Percentiles rank a stretch among this genome's conserved stretches.
These are phyloP conservation scores for Aureobasidium pullulans DNA, from an alignment of 2,329 filamentous ascomycete genomes.

Conservation along the genomic window DNA sequence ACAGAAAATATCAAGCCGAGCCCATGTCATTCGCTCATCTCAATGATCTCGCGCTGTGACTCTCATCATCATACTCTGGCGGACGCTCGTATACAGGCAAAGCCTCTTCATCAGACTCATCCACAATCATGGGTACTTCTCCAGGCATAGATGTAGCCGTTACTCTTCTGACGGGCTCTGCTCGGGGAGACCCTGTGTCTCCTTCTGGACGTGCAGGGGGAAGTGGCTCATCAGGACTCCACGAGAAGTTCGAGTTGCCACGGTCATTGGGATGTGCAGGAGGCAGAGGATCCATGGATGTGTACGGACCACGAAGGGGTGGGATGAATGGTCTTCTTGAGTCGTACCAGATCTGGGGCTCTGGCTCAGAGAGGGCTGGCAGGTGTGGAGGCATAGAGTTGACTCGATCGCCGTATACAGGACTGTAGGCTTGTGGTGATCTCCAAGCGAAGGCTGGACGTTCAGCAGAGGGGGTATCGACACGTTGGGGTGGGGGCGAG, in stretches of 20 bases:
- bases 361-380: background rate
- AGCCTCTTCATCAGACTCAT: background rate
- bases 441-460: background rate
- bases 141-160: background rate
- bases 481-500: too few species aligned
- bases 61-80: conserved; percentile 6
- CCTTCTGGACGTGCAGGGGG: background rate
- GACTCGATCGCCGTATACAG: background rate
- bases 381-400: background rate
- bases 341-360: background rate
- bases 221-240: background rate
- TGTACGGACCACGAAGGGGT: background rate
- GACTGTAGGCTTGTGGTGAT: background rate
- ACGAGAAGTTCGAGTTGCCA: background rate
- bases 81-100: conserved; percentile 5
- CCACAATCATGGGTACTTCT: background rate
- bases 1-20: background rate
- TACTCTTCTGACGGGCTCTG: background rate
- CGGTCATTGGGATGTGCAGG: background rate
- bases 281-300: background rate
- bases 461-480: background rate
- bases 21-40: background rate
- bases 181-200: background rate
- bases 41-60: background rate
- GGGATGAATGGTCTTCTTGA: background rate